A percentile compares a stretch with the other conserved stretches of the same genome.
Conservation (phyloP, 345 rosid genomes). For the Euclidium syriacum region DNA sequence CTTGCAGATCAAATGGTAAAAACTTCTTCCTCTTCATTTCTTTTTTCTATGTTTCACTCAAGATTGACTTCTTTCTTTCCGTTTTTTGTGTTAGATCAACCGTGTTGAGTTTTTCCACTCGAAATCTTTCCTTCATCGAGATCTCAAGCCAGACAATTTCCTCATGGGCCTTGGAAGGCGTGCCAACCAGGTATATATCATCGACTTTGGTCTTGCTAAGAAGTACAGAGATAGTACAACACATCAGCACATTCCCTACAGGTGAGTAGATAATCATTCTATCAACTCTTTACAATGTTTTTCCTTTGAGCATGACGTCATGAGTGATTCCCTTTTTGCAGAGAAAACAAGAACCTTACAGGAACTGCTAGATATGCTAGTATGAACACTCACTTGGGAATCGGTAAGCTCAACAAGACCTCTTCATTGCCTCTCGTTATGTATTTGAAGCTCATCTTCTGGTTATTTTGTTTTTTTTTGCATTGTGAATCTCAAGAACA, state of each 20-base stretch:
- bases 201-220: slow-evolving; percentile 61
- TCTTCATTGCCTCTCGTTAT: neutral
- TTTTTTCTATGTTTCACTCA: neutral
- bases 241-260: slow-evolving; percentile 51
- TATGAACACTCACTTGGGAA: slow-evolving; percentile 58
- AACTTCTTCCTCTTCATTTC: neutral
- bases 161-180: slow-evolving; percentile 58
- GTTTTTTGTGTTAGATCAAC: slow-evolving; percentile 30
- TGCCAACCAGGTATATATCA: slow-evolving; percentile 54
- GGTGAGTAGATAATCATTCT: slow-evolving; percentile 22
- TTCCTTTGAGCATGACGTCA: neutral
- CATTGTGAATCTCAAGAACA: slow-evolving; percentile 36
- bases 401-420: slow-evolving; percentile 30
- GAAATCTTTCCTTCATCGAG: slow-evolving; percentile 56
- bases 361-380: slow-evolving; percentile 73
- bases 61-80: neutral
- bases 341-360: slow-evolving; percentile 60
- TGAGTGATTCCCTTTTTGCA: slow-evolving; percentile 17
- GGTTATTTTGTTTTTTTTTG: slow-evolving; percentile 15
- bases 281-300: neutral
- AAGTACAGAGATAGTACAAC: slow-evolving; percentile 52
- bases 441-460: slow-evolving; percentile 9
- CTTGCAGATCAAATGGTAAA: slow-evolving; percentile 63
- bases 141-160: slow-evolving; percentile 56
- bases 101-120: slow-evolving; percentile 50